Conservation (phyloP, 2,329 filamentous ascomycete genomes). For the Chaetomiaceae sp. region DNA sequence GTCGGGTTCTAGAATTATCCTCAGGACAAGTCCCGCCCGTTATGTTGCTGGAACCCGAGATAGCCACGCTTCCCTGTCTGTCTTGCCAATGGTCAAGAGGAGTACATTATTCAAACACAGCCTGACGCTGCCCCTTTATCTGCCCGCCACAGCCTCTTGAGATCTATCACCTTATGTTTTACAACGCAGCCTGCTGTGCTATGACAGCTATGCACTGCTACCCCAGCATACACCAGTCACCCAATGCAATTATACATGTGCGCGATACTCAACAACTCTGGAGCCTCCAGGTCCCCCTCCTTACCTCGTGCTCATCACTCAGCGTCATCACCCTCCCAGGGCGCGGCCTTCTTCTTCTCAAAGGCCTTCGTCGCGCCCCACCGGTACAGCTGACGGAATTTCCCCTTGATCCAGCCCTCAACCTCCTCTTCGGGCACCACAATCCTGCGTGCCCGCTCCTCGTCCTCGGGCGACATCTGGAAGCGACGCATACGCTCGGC, state of each 20-base stretch:
- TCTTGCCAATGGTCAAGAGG: not conserved
- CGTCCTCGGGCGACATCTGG: conserved; percentile 63
- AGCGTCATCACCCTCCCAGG: conserved; percentile 25
- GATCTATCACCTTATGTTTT: conserved; percentile 9
- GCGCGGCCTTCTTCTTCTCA: conserved; percentile 37
- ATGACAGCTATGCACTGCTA: conserved; percentile 8
- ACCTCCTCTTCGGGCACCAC: conserved; percentile 63
- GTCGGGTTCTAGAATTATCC: too few relatives aligned
- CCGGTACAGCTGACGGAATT: conserved; percentile 48
- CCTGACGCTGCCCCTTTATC: not conserved
- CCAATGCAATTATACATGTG: conserved; percentile 11
- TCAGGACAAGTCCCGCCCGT: too few relatives aligned
- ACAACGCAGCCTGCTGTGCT: conserved; percentile 5
- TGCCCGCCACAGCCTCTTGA: not conserved
- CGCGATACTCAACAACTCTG: not conserved
- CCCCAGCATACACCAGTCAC: conserved; percentile 7
- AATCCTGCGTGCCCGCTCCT: conserved; percentile 60
- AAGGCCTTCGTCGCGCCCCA: conserved; percentile 45
- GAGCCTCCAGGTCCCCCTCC: not conserved
- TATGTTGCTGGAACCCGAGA: too few relatives aligned
- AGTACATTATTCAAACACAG: not conserved
- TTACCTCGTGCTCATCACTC: conserved; percentile 4
- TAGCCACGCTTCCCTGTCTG: too few relatives aligned
- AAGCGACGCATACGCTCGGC: conserved; percentile 76
- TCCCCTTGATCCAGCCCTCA: conserved; percentile 64